Conservation (phyloP, 1,284 basidiomycete species). For the Phylloboletellus chloephorus region DNA sequence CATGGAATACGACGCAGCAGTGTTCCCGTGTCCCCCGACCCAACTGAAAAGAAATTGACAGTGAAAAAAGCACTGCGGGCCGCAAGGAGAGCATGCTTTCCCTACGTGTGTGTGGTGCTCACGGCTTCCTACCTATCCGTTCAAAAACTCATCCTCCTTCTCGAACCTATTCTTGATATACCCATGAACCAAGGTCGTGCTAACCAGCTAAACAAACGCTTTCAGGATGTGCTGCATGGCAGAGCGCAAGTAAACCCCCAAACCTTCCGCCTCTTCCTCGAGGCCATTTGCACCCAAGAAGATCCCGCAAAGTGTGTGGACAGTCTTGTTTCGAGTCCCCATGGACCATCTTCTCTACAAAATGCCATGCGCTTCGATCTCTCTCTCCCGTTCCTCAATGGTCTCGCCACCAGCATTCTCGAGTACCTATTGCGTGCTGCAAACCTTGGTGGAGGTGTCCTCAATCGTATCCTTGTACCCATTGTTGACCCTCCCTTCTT, state of each 20-base stretch:
- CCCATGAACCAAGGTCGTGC: slow-evolving; percentile 18
- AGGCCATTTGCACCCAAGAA: slow-evolving; percentile 41
- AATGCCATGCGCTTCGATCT: slow-evolving; percentile 43
- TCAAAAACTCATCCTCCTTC: no score
- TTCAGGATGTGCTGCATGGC: slow-evolving; percentile 25
- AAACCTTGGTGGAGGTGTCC: slow-evolving; percentile 41
- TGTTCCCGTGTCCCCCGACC: no score
- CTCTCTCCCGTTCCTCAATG: slow-evolving; percentile 42
- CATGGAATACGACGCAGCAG: no score
- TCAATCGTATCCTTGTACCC: slow-evolving; percentile 36
- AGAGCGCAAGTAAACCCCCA: slow-evolving; percentile 16
- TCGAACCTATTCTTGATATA: no score
- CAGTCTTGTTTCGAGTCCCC: slow-evolving; percentile 37
- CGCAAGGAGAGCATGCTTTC: no score
- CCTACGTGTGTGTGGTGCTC: no score
- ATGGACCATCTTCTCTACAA: slow-evolving; percentile 41
- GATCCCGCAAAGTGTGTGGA: slow-evolving; percentile 39
- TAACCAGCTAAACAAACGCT: slow-evolving; percentile 23
- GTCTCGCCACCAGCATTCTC: slow-evolving; percentile 35
- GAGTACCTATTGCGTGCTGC: slow-evolving; percentile 41
- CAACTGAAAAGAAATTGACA: no score
- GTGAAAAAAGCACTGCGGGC: no score
- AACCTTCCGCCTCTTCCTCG: slow-evolving; percentile 37
- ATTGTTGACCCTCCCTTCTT: slow-evolving; percentile 56
- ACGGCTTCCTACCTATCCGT: no score